phyloP scores from a whole-genome alignment of 306 rosid genomes.

The Ceratonia siliqua region DNA sequence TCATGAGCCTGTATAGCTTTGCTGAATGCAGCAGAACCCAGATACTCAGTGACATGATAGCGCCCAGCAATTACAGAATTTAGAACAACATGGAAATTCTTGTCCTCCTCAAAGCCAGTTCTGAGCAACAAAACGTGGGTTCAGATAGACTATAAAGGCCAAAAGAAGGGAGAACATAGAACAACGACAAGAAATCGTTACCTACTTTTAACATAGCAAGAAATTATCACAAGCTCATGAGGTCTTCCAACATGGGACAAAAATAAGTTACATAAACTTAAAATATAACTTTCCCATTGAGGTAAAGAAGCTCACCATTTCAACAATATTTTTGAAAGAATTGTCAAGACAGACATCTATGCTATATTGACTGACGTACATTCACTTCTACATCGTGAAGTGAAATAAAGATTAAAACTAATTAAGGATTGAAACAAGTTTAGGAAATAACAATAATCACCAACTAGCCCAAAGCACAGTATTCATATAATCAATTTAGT shows the following conservation, averaged over 20 bases:
- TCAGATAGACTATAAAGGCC: constrained; percentile 31
- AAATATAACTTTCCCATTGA: constrained; percentile 1
- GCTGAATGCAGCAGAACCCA: constrained; percentile 93
- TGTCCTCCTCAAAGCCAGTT: constrained; percentile 97
- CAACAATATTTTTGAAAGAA: constrained; percentile 5
- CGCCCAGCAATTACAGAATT: constrained; percentile 89
- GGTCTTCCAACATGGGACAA: neutral
- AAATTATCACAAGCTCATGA: constrained; percentile 1
- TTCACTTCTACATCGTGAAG: constrained; percentile 7
- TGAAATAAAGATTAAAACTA: neutral
- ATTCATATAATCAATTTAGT: neutral
- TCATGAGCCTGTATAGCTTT: constrained; percentile 96
- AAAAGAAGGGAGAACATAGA: constrained; percentile 9
- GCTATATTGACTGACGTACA: neutral
- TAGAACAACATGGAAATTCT: constrained; percentile 86
- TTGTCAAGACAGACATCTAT: constrained; percentile 8
- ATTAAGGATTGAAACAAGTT: neutral
- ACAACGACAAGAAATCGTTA: neutral
- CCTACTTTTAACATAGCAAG: constrained; percentile 12
- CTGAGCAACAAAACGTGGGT: constrained; percentile 49
- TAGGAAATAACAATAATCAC: constrained; percentile 14
- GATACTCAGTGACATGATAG: constrained; percentile 86
- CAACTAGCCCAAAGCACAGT: neutral
- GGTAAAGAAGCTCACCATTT: neutral
- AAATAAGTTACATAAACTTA: neutral